phyloP scores from a whole-genome alignment of 75 land plant species.

The Picea sitchensis region DNA sequence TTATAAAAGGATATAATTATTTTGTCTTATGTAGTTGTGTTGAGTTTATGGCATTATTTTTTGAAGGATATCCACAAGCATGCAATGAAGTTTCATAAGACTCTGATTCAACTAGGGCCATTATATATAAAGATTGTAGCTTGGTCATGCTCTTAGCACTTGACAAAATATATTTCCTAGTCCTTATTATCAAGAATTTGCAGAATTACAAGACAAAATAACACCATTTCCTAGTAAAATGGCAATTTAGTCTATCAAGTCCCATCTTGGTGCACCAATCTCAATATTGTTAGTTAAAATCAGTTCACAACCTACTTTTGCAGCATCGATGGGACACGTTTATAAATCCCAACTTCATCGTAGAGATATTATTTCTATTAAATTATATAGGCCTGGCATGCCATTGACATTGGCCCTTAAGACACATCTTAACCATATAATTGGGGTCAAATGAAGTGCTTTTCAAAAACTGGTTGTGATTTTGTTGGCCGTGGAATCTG shows the following conservation, averaged over 20 bases:
- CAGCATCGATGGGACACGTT: conserved; percentile 96
- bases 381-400: conserved; percentile 92
- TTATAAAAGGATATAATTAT: conserved; percentile 80
- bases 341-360: conserved; percentile 89
- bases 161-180: no score
- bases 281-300: conserved; percentile 77
- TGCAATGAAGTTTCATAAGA: conserved; percentile 34
- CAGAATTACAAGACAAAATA: conserved; percentile 70
- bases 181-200: no score
- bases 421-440: conserved; percentile 74
- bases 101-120: no score
- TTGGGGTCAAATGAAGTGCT: conserved; percentile 90
- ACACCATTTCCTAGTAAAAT: conserved; percentile 78
- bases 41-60: conserved; percentile 66
- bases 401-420: conserved; percentile 66
- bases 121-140: no score
- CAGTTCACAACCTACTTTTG: conserved; percentile 78
- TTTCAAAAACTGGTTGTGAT: conserved; percentile 82
- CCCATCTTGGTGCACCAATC: conserved; percentile 64
- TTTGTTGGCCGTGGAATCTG: conserved; percentile 72
- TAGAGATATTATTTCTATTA: conserved; percentile 91
- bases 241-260: conserved; percentile 76
- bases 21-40: conserved; percentile 65
- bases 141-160: no score
- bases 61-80: conserved; percentile 67